Evolutionary conservation across 805 yeast species (phyloP).

Genomic region (Wickerhamiella shivajii): DNA sequence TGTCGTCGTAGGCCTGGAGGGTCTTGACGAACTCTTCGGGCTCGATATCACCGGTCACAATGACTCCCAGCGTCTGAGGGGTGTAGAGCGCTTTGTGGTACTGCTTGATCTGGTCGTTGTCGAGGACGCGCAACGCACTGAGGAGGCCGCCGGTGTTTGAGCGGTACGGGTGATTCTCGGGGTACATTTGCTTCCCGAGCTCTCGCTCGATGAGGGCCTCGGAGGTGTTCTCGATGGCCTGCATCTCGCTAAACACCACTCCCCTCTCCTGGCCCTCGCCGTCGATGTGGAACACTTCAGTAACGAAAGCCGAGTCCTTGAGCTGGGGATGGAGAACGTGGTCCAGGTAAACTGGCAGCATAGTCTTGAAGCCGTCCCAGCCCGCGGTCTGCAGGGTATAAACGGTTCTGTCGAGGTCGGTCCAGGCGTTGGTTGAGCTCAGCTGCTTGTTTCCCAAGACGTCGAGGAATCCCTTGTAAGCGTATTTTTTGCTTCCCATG

Average conservation of each 20-base stretch:
- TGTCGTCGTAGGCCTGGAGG: conserved; percentile 39
- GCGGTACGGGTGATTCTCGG: conserved; percentile 61
- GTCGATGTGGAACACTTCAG: conserved; percentile 92
- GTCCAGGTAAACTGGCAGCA: conserved; percentile 81
- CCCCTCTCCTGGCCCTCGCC: conserved; percentile 87
- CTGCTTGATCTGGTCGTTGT: conserved; percentile 56
- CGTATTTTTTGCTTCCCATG: conserved; percentile 83
- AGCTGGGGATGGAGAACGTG: conserved; percentile 74
- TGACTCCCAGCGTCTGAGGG: conserved; percentile 70
- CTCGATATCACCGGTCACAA: conserved; percentile 76
- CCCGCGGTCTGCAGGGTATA: conserved; percentile 88
- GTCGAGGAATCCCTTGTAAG: conserved; percentile 84
- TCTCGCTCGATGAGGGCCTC: conserved; percentile 38
- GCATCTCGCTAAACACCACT: conserved; percentile 96
- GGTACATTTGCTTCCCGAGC: conserved; percentile 22
- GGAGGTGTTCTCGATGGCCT: conserved; percentile 70
- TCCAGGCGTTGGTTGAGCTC: conserved; percentile 92
- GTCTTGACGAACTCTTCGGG: conserved; percentile 53
- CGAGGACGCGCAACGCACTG: conserved; percentile 55
- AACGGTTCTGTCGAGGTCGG: conserved; percentile 89
- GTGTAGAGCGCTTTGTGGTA: conserved; percentile 64
- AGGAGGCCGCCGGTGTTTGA: conserved; percentile 91
- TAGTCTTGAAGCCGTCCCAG: conserved; percentile 78
- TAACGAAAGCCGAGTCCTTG: conserved; percentile 77
- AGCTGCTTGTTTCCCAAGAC: conserved; percentile 70